A percentile compares a stretch with the other conserved stretches of the same genome.
Conservation (phyloP, 768 basidiomycete genomes). For the Leccinum boreale region DNA sequence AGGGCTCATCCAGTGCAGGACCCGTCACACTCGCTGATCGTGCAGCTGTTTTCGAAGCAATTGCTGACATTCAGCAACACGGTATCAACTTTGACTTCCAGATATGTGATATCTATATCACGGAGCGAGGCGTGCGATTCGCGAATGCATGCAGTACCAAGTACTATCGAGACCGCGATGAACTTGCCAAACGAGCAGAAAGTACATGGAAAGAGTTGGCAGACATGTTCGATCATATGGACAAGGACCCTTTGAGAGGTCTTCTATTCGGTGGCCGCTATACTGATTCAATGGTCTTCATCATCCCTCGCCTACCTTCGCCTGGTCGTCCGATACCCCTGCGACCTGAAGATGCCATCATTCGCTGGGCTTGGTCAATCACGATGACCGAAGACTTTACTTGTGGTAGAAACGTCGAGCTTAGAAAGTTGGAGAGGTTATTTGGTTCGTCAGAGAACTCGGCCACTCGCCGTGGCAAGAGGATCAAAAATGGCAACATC, state of each 20-base stretch:
- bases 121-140: slow-evolving; percentile 29
- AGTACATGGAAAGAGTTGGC: slow-evolving; percentile 16
- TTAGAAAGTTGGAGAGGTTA: neutral
- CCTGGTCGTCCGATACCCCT: slow-evolving; percentile 16
- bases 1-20: slow-evolving; percentile 17
- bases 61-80: slow-evolving; percentile 31
- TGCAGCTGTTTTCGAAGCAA: slow-evolving; percentile 26
- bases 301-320: slow-evolving; percentile 28
- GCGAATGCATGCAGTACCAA: slow-evolving; percentile 15
- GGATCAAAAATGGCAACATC: slow-evolving; percentile 3
- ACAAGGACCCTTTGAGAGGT: neutral
- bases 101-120: slow-evolving; percentile 27
- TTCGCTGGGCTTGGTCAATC: slow-evolving; percentile 23
- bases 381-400: slow-evolving; percentile 10
- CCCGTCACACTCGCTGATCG: slow-evolving; percentile 23
- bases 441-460: neutral
- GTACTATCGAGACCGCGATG: slow-evolving; percentile 22
- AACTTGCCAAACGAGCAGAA: slow-evolving; percentile 21
- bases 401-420: neutral
- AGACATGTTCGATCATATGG: slow-evolving; percentile 19
- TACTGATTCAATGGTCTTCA: slow-evolving; percentile 1
- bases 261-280: slow-evolving; percentile 1
- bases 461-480: slow-evolving; percentile 3
- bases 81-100: slow-evolving; percentile 22
- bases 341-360: slow-evolving; percentile 16